These are phyloP conservation scores for Zymoseptoria crescenta DNA, from an alignment of 2,329 filamentous ascomycete species.

Conservation along the genomic window DNA sequence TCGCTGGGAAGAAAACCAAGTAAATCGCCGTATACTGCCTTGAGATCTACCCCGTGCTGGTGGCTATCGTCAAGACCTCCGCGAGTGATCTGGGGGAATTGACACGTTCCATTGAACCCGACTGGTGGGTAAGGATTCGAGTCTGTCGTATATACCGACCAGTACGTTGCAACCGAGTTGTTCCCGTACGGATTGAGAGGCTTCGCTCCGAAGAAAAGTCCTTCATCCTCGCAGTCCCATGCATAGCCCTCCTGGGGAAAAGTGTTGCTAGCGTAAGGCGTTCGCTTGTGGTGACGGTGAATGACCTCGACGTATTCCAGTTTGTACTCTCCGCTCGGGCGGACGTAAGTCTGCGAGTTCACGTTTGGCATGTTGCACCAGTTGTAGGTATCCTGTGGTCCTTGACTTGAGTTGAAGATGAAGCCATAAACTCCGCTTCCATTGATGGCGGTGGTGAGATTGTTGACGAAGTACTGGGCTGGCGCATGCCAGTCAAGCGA, in stretches of 20 bases:
- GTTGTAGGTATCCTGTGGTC: conserved; percentile 60
- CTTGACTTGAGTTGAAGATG: conserved; percentile 56
- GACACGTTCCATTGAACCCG: conserved; percentile 66
- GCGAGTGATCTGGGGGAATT: conserved; percentile 73
- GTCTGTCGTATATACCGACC: conserved; percentile 53
- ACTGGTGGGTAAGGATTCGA: conserved; percentile 59
- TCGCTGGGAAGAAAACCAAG: conserved; percentile 57
- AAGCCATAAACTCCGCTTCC: conserved; percentile 63
- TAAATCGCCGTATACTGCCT: conserved; percentile 64
- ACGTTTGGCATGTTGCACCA: conserved; percentile 87
- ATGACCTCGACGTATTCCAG: conserved; percentile 73
- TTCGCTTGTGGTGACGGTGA: conserved; percentile 78
- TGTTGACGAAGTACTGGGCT: conserved; percentile 49
- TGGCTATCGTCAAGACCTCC: conserved; percentile 65
- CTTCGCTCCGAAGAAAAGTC: conserved; percentile 61
- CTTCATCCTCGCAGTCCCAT: conserved; percentile 66
- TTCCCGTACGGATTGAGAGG: conserved; percentile 44
- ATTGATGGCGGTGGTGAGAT: conserved; percentile 50
- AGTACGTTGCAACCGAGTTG: conserved; percentile 52
- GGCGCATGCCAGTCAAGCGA: conserved; percentile 54
- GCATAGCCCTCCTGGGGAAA: conserved; percentile 65
- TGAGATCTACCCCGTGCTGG: conserved; percentile 69
- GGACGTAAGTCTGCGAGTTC: conserved; percentile 55
- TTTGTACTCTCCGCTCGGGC: conserved; percentile 46
- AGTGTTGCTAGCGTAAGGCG: conserved; percentile 68